Evolutionary conservation across 768 basidiomycete genomes (phyloP).

Genomic region (Suillus weaverae): DNA sequence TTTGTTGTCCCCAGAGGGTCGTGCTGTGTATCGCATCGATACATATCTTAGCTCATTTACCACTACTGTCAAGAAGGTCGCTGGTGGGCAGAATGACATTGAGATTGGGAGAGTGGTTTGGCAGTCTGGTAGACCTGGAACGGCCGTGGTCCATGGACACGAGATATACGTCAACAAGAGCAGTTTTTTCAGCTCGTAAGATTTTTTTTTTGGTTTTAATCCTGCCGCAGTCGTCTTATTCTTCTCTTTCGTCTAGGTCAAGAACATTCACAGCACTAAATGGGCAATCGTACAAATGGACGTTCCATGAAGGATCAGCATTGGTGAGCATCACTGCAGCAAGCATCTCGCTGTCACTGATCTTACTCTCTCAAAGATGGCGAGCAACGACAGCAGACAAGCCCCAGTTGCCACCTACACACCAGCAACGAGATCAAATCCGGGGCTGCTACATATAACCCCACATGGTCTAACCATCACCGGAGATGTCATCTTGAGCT

Average conservation of each 20-base stretch:
- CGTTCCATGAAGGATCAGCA: slow-evolving; percentile 32
- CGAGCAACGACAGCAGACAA: slow-evolving; percentile 35
- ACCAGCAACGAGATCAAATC: slow-evolving; percentile 26
- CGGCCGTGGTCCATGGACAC: slow-evolving; percentile 29
- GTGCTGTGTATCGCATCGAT: slow-evolving; percentile 30
- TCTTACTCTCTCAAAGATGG: slow-evolving; percentile 20
- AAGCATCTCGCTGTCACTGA: not conserved
- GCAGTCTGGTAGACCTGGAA: slow-evolving; percentile 30
- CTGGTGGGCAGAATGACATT: slow-evolving; percentile 20
- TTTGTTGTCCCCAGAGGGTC: slow-evolving; percentile 31
- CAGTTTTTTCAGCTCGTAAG: slow-evolving; percentile 34
- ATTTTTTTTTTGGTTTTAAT: slow-evolving; percentile 2
- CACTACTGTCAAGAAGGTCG: slow-evolving; percentile 27
- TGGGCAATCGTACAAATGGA: slow-evolving; percentile 35
- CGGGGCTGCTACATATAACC: slow-evolving; percentile 32
- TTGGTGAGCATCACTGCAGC: slow-evolving; percentile 21
- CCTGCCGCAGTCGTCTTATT: not conserved
- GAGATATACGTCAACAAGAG: slow-evolving; percentile 25
- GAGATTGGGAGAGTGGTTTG: slow-evolving; percentile 31
- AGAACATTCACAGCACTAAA: slow-evolving; percentile 35
- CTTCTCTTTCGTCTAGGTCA: slow-evolving; percentile 19
- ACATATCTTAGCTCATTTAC: slow-evolving; percentile 18
- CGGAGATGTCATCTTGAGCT: slow-evolving; percentile 33
- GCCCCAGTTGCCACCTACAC: slow-evolving; percentile 32
- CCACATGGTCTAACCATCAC: slow-evolving; percentile 34